Evolutionary conservation across 1,139 yeast genomes (phyloP).

Genomic region (Saccharomyces hybrid): DNA sequence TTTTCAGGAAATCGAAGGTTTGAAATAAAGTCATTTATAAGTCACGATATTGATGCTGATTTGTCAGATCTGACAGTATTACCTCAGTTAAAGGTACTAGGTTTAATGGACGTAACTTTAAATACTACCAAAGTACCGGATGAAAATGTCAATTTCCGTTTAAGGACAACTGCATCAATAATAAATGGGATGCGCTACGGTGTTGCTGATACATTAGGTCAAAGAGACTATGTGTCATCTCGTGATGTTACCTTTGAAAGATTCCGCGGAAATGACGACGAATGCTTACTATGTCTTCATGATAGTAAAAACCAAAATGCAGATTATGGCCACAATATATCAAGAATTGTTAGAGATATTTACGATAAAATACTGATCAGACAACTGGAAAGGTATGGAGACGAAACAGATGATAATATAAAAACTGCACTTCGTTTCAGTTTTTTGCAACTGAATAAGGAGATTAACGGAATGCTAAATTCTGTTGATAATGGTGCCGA

Average conservation of each 20-base stretch:
- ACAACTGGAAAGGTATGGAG: slow-evolving; percentile 58
- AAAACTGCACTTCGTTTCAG: slow-evolving; percentile 71
- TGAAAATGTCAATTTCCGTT: slow-evolving; percentile 73
- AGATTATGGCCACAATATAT: slow-evolving; percentile 57
- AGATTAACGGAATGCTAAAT: slow-evolving; percentile 47
- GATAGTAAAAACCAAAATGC: slow-evolving; percentile 70
- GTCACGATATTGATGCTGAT: slow-evolving; percentile 32
- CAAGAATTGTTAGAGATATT: slow-evolving; percentile 69
- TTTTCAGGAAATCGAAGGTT: slow-evolving; percentile 88
- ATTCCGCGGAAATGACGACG: slow-evolving; percentile 73
- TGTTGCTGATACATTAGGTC: slow-evolving; percentile 81
- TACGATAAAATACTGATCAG: slow-evolving; percentile 62
- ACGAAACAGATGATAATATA: slow-evolving; percentile 39
- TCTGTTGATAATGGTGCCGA: slow-evolving; percentile 30
- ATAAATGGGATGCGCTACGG: slow-evolving; percentile 77
- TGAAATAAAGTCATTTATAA: slow-evolving; percentile 55
- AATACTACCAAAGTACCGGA: slow-evolving; percentile 82
- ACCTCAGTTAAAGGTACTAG: slow-evolving; percentile 64
- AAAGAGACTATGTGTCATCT: slow-evolving; percentile 55
- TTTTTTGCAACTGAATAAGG: slow-evolving; percentile 72
- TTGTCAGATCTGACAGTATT: slow-evolving; percentile 73
- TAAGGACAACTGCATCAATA: slow-evolving; percentile 83
- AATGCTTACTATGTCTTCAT: slow-evolving; percentile 68
- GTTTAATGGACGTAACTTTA: slow-evolving; percentile 90
- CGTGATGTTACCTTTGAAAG: slow-evolving; percentile 84